These are phyloP conservation scores for Bolboschoenoplectus hybrid DNA, from an alignment of 202 grass and related monocot species.

Conservation along the genomic window DNA sequence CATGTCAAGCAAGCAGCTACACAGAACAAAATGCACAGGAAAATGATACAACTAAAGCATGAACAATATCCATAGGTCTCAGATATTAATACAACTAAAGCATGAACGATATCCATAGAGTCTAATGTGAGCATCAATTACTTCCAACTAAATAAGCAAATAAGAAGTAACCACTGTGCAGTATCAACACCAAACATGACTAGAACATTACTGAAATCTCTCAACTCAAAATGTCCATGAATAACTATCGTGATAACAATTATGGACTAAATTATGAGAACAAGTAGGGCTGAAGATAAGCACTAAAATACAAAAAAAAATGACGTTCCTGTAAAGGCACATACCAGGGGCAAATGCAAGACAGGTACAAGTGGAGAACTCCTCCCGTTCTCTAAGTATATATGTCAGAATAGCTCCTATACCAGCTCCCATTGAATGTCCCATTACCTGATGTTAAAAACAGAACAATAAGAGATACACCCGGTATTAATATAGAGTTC, in stretches of 20 bases:
- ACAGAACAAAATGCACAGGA: conserved; percentile 25
- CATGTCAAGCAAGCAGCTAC: conserved; percentile 93
- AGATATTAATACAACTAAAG: conserved; percentile 1
- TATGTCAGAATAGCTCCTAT: conserved; percentile 79
- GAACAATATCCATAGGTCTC: background rate
- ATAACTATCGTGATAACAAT: background rate
- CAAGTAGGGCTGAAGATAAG: background rate
- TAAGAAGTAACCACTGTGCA: background rate
- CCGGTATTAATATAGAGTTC: background rate
- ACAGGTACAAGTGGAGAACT: conserved; percentile 81
- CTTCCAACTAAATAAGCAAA: background rate
- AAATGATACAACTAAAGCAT: conserved; percentile 16
- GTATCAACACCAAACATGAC: background rate
- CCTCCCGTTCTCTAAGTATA: conserved; percentile 76
- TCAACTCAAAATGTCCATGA: background rate
- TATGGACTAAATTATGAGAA: background rate
- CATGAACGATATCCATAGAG: background rate
- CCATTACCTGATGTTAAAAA: conserved; percentile 65
- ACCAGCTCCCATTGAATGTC: conserved; percentile 98
- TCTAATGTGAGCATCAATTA: background rate
- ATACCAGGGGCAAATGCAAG: conserved; percentile 90
- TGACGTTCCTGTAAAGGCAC: conserved; percentile 38
- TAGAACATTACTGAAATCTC: background rate
- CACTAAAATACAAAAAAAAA: conserved; percentile 17
- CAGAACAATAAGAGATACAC: conserved; percentile 5